These are phyloP conservation scores for Geranium brycei DNA, from an alignment of 345 rosid species.

Conservation along the genomic window DNA sequence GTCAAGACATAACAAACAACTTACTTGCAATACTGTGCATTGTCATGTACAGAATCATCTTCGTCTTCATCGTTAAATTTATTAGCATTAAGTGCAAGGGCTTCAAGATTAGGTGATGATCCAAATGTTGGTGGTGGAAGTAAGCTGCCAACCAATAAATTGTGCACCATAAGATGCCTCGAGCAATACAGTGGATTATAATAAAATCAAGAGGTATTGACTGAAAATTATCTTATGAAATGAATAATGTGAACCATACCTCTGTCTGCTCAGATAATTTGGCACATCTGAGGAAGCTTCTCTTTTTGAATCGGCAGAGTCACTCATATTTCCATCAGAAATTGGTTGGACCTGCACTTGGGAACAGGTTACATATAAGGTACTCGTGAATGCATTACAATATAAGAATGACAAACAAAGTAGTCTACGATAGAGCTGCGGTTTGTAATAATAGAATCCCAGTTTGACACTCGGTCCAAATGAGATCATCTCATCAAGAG, in stretches of 20 bases:
- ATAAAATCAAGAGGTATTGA: not conserved
- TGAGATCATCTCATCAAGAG: too few species aligned
- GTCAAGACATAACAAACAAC: conserved; percentile 6
- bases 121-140: conserved; percentile 94
- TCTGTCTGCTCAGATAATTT: conserved; percentile 24
- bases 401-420: too few species aligned
- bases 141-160: conserved; percentile 42
- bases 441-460: too few species aligned
- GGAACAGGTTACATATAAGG: conserved; percentile 13
- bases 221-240: not conserved
- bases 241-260: conserved; percentile 24
- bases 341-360: conserved; percentile 52
- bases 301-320: conserved; percentile 21
- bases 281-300: conserved; percentile 23
- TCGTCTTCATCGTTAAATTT: conserved; percentile 20
- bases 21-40: conserved; percentile 55
- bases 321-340: conserved; percentile 32
- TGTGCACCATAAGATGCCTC: conserved; percentile 8
- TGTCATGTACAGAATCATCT: conserved; percentile 68
- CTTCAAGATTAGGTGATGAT: conserved; percentile 89
- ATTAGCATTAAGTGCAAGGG: conserved; percentile 62
- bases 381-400: not conserved
- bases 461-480: too few species aligned
- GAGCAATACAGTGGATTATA: not conserved
- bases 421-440: not conserved